Evolutionary conservation across 1,284 basidiomycete genomes (phyloP), one percentile per base, ranked within the genome.

Genomic region (Fomitopsis betulina): DNA sequence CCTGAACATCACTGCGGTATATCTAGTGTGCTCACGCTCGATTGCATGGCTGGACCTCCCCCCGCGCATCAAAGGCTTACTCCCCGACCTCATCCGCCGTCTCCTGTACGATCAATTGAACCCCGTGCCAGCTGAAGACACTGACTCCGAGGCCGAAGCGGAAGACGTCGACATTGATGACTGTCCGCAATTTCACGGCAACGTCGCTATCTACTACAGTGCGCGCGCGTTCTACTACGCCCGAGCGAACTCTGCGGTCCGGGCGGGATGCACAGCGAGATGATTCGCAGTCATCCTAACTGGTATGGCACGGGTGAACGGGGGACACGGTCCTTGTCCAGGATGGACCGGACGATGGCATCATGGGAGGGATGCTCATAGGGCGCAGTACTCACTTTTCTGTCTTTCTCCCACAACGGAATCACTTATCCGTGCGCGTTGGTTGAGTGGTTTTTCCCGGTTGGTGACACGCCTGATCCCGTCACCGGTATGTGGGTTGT

Each of bases 401-500:
- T 64, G 25, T 58, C 63, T 1, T 42, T 63, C 32, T 23, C 23
- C 1, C 23, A 50, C 17, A 33, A 57, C 12, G 38, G 40, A 23
- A 12, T 50, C 32, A 13, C 51, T 12, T 60, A 63, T 56, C 57
- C 59, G 5, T 65, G 65, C 40, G 62, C 63, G 1, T 42, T 66
- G 6, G 61, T 68, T 3, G 45, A 65, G 12, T 66, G 62, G 63
- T 66, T 59, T 39, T 17, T 32, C 15, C 25, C 55, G 1, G 32
- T 55, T 3, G 57, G 51, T 1, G 58, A 62, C 12, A 49, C 25
- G 10, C 65, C 65, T 6, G 61, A 65, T 55, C 30, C 56, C 1
- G 32, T 54, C 23, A 66, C 63, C 2, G 67, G 67, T 2, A 63
- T 68, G 61, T 67, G 65, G 66, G 35, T 62, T 10, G 64, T 68